Conservation (phyloP, 495 filamentous ascomycete species). For the Neurospora pannonica region DNA sequence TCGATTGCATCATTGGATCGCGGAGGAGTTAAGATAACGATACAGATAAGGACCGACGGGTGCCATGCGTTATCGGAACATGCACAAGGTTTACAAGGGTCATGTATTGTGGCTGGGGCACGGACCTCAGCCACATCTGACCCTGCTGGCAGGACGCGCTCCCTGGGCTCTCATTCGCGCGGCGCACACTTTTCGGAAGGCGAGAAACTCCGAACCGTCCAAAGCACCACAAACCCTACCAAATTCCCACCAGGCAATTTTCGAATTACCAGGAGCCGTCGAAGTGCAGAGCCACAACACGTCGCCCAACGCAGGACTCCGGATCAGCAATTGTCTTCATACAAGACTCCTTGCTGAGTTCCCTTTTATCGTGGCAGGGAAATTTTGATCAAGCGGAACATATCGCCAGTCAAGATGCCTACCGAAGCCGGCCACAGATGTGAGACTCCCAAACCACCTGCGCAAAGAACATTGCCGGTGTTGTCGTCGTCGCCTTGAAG, state of each 20-base stretch:
- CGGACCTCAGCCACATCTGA: neutral
- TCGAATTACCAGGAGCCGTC: slow-evolving; percentile 22
- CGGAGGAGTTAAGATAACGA: neutral
- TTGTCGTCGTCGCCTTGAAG: slow-evolving; percentile 1
- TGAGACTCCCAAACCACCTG: slow-evolving; percentile 41
- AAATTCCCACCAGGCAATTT: slow-evolving; percentile 25
- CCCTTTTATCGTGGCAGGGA: slow-evolving; percentile 20
- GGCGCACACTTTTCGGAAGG: neutral
- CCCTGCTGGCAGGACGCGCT: neutral
- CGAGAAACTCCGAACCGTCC: slow-evolving; percentile 20
- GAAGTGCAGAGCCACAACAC: slow-evolving; percentile 29
- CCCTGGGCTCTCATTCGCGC: neutral
- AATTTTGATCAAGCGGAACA: slow-evolving; percentile 27
- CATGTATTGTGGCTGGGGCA: neutral
- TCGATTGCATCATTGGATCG: neutral
- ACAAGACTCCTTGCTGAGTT: slow-evolving; percentile 26
- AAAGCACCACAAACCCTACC: slow-evolving; percentile 20
- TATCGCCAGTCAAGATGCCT: slow-evolving; percentile 59
- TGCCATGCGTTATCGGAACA: neutral
- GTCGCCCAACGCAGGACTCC: slow-evolving; percentile 28
- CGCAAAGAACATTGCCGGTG: slow-evolving; percentile 1
- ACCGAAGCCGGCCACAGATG: slow-evolving; percentile 75
- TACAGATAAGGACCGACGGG: neutral
- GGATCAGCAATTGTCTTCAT: slow-evolving; percentile 24
- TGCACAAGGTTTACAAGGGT: neutral